A percentile compares a stretch with the other conserved stretches of the same genome.
These are phyloP conservation scores for Serendipita sp. DNA, from an alignment of 1,284 basidiomycete species.

Conservation along the genomic window DNA sequence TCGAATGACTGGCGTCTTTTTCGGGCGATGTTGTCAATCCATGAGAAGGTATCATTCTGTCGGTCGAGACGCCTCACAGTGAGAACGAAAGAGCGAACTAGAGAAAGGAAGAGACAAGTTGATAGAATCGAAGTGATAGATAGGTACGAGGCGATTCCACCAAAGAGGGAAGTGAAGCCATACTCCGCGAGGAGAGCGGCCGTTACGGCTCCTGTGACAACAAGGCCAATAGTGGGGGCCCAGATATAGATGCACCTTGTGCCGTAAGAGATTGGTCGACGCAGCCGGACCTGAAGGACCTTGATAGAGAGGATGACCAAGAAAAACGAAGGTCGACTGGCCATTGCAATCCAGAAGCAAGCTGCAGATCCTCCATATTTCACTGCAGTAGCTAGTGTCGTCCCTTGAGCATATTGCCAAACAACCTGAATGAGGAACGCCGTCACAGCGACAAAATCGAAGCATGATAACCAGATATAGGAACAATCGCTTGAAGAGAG, in stretches of 20 bases:
- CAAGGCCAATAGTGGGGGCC: slow-evolving; percentile 42
- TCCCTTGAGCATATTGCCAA: slow-evolving; percentile 33
- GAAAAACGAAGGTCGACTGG: slow-evolving; percentile 41
- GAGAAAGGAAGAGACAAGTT: slow-evolving; percentile 36
- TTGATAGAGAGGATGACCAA: slow-evolving; percentile 42
- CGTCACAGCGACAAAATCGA: slow-evolving; percentile 44
- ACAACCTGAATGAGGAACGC: slow-evolving; percentile 52
- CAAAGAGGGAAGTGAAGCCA: slow-evolving; percentile 38
- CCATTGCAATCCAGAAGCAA: slow-evolving; percentile 9
- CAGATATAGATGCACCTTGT: slow-evolving; percentile 52
- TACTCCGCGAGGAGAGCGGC: slow-evolving; percentile 43
- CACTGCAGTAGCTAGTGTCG: slow-evolving; percentile 29
- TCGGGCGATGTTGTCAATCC: slow-evolving; percentile 34
- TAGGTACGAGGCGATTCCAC: slow-evolving; percentile 45
- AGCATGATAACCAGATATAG: slow-evolving; percentile 52
- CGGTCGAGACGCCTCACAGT: slow-evolving; percentile 43
- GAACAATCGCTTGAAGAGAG: slow-evolving; percentile 52
- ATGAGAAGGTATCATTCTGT: slow-evolving; percentile 31
- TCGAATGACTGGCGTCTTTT: slow-evolving; percentile 43
- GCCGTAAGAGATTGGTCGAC: slow-evolving; percentile 52
- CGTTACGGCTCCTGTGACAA: slow-evolving; percentile 38
- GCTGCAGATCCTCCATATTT: slow-evolving; percentile 18
- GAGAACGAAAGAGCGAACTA: slow-evolving; percentile 42
- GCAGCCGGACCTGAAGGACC: slow-evolving; percentile 52
- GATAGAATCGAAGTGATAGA: slow-evolving; percentile 36